Conservation (phyloP, 2,329 filamentous ascomycete species). For the Dactylellina haptotyla region DNA sequence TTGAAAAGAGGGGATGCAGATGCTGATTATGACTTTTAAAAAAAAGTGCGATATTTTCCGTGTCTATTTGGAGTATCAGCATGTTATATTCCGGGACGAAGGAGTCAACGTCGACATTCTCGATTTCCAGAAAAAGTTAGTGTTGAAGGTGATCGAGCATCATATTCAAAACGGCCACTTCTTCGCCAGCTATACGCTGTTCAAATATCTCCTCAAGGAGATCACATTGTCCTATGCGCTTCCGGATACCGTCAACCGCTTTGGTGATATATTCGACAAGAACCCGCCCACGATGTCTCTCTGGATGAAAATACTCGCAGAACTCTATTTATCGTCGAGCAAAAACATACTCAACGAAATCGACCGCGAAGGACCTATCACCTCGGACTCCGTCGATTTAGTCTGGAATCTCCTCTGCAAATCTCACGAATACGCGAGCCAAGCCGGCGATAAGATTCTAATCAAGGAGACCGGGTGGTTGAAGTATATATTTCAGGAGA, state of each 20-base stretch:
- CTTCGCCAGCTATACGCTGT: constrained; percentile 25
- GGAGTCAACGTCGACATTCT: not conserved
- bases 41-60: constrained; percentile 30
- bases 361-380: not conserved
- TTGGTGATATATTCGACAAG: constrained; percentile 2
- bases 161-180: constrained; percentile 31
- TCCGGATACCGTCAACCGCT: not conserved
- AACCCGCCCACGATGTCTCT: constrained; percentile 3
- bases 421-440: not conserved
- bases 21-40: not conserved
- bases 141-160: constrained; percentile 8
- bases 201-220: constrained; percentile 30
- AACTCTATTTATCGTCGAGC: constrained; percentile 11
- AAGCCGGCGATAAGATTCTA: constrained; percentile 18
- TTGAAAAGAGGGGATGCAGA: not conserved
- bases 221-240: not conserved
- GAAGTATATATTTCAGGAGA: not conserved
- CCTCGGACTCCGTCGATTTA: constrained; percentile 1
- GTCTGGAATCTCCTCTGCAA: not conserved
- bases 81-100: not conserved
- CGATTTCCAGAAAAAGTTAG: not conserved
- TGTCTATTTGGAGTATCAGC: constrained; percentile 30
- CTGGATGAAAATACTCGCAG: constrained; percentile 7
- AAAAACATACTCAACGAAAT: constrained; percentile 7
- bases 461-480: constrained; percentile 13